Evolutionary conservation across 345 rosid species (phyloP).

Genomic region (Microcos paniculata): DNA sequence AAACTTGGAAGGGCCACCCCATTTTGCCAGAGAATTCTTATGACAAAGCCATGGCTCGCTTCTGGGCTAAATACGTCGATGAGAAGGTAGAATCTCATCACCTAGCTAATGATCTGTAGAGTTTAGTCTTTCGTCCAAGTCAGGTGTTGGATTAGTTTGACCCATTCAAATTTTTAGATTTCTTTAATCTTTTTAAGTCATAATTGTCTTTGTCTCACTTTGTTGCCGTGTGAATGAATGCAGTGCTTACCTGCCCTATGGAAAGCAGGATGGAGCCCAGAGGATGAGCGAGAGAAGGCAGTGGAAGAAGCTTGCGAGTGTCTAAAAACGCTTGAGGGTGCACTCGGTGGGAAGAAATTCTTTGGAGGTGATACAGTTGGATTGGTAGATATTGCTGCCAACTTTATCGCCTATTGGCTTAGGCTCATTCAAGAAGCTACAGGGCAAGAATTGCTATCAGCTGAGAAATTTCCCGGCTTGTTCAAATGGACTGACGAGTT

Average conservation of each 20-base stretch:
- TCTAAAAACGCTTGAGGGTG: conserved; percentile 20
- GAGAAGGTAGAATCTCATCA: conserved; percentile 22
- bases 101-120: background rate
- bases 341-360: conserved; percentile 20
- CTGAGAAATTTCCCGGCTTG: conserved; percentile 20
- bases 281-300: background rate
- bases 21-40: conserved; percentile 40
- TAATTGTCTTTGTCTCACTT: background rate
- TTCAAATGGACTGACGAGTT: conserved; percentile 21
- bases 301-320: conserved; percentile 16
- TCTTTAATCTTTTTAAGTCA: too few relatives aligned
- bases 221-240: background rate
- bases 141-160: too few relatives aligned
- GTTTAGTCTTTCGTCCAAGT: too few relatives aligned
- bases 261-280: background rate
- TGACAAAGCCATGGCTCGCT: conserved; percentile 36
- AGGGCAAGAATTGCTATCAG: conserved; percentile 11
- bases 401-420: conserved; percentile 16
- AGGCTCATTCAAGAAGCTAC: conserved; percentile 1
- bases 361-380: conserved; percentile 25
- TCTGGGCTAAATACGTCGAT: conserved; percentile 40
- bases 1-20: conserved; percentile 17
- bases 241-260: background rate
- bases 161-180: too few relatives aligned
- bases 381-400: conserved; percentile 17